Percentiles rank a stretch among this genome's conserved stretches.
Evolutionary conservation across 306 rosid species (phyloP).

Genomic region (Pyrus communis): DNA sequence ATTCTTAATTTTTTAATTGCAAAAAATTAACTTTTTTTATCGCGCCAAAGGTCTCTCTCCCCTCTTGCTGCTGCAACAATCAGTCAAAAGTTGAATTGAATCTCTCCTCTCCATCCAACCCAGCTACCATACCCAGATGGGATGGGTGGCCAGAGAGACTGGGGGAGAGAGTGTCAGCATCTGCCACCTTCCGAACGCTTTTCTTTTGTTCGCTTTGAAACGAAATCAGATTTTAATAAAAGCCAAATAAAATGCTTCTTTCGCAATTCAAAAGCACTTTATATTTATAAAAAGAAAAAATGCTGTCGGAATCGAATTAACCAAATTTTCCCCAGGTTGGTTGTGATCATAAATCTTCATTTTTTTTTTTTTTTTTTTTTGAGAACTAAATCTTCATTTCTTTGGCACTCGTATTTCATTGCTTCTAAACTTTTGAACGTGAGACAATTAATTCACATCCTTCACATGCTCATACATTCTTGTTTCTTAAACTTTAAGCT

Average conservation of each 20-base stretch:
- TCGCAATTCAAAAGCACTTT: slow-evolving; percentile 20
- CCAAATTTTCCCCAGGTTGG: not conserved
- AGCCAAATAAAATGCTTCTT: slow-evolving; percentile 8
- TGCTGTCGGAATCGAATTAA: slow-evolving; percentile 10
- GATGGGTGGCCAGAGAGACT: not conserved
- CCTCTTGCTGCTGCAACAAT: not conserved
- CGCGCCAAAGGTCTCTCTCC: too few species aligned
- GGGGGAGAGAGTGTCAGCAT: not conserved
- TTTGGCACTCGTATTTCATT: too few species aligned
- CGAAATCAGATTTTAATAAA: slow-evolving; percentile 5
- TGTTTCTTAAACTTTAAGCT: too few species aligned
- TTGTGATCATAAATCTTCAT: not conserved
- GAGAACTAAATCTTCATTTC: not conserved
- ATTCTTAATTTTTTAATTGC: accelerated
- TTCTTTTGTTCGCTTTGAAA: not conserved
- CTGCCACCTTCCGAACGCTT: not conserved
- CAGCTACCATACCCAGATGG: not conserved
- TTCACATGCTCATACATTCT: too few species aligned
- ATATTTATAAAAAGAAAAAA: not conserved
- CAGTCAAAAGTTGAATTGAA: slow-evolving; percentile 29
- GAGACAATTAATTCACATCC: too few species aligned
- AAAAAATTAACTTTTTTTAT: too few species aligned
- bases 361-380: too few species aligned
- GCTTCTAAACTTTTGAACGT: too few species aligned
- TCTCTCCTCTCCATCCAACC: not conserved